Evolutionary conservation across 2,329 filamentous ascomycete genomes (phyloP), one percentile per base, ranked within the genome.

Genomic region (Triangularia setosa): DNA sequence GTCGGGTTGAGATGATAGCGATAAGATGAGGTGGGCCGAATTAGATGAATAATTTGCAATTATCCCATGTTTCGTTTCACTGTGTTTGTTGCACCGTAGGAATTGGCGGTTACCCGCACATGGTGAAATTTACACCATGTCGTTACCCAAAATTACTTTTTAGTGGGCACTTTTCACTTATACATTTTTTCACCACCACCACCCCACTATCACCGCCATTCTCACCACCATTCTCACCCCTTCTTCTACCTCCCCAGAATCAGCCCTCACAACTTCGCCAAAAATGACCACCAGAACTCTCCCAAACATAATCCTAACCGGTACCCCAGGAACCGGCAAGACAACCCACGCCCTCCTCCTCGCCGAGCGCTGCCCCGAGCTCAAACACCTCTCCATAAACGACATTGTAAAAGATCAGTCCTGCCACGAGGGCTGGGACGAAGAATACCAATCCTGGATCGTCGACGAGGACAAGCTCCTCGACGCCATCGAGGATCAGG

Each of bases 381-480:
- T 98, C 69, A 89, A 88, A 72, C 93, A 97, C 76, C 77, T 99
- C 14, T 90, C 90, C 9, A 87, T 99, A 73, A 99, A 98, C 77
- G 87, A 96, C 71, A 83, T 98, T 44, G 93, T 96, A 67, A 97
- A 97, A 78, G 91, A 96, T 67, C 86, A 89, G 69, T 87, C 84
- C 64, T 97, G 93, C 73, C 91, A 95, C 73, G 93, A 97, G 73
- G 91, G 91, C 24, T 96, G 87, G 79, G 92, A 96, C 70, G 90
- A 96, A 53, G 90, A 93, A 75, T 88, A 89, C 62, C 87, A 92
- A 75, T 93, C 90, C 72, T 96, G 91, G 87, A 90, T 98, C 64
- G 93, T 99, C 16, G 94, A 99, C 74, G 95, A 99, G 77, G 95
- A 99, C 75, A 96, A 96, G 88, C 80, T 99, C 30, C 84, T 99